Conservation (phyloP, 1,139 yeast species). For the Saccharomyces hybrid region DNA sequence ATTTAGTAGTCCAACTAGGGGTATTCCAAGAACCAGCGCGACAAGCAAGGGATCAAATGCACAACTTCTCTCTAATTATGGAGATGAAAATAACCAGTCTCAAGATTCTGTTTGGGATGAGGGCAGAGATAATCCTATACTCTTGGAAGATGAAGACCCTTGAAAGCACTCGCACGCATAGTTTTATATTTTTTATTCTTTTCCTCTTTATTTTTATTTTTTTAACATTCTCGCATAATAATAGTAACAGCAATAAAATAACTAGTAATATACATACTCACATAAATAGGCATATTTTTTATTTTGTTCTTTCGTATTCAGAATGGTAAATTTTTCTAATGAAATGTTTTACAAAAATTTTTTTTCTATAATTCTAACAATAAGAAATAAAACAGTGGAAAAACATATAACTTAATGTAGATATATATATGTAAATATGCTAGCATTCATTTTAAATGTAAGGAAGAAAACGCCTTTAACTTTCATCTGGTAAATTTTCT, state of each 20-base stretch:
- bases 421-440: neutral
- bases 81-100: neutral
- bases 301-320: neutral
- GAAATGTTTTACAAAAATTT: neutral
- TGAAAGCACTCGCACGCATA: neutral
- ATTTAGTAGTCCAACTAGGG: neutral
- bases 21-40: neutral
- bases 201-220: neutral
- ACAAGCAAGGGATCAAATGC: neutral
- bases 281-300: neutral
- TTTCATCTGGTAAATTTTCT: conserved; percentile 40
- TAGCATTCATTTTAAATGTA: neutral
- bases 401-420: neutral
- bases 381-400: neutral
- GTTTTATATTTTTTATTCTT: neutral
- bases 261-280: neutral
- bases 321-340: neutral
- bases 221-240: neutral
- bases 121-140: neutral
- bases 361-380: neutral
- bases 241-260: neutral
- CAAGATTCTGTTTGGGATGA: neutral
- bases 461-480: neutral
- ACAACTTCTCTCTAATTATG: neutral
- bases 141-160: neutral